A percentile compares a stretch with the other conserved stretches of the same genome.
phyloP scores from a whole-genome alignment of 495 filamentous ascomycete species.

The Cenococcum geophilum region DNA sequence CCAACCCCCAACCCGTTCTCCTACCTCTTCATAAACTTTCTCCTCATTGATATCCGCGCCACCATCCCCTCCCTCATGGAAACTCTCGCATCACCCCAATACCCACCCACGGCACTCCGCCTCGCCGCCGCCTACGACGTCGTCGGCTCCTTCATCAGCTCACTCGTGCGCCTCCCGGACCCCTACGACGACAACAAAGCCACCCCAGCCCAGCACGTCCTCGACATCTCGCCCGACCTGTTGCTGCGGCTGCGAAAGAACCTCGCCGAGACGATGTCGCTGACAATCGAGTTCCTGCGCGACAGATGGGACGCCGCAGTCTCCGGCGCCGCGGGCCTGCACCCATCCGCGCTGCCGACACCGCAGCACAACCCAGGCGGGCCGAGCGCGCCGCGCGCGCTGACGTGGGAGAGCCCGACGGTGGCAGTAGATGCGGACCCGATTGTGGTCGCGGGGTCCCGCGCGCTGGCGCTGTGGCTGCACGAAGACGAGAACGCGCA shows the following conservation, averaged over 20 bases:
- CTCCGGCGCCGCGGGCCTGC: constrained; percentile 48
- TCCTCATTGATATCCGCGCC: constrained; percentile 56
- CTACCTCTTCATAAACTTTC: constrained; percentile 55
- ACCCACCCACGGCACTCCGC: constrained; percentile 45
- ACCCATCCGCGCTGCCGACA: constrained; percentile 39
- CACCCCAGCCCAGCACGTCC: neutral
- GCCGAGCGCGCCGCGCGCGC: neutral
- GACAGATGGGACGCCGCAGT: constrained; percentile 58
- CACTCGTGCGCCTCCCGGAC: constrained; percentile 48
- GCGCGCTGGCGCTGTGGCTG: constrained; percentile 49
- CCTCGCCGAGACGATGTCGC: constrained; percentile 52
- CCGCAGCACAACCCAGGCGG: constrained; percentile 34
- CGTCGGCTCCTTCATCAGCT: constrained; percentile 52
- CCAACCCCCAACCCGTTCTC: constrained; percentile 39
- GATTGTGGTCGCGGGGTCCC: constrained; percentile 45
- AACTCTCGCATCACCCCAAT: constrained; percentile 46
- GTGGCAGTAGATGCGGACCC: constrained; percentile 45
- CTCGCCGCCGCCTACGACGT: constrained; percentile 55
- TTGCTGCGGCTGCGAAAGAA: constrained; percentile 54
- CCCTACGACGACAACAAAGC: constrained; percentile 30
- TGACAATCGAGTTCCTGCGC: constrained; percentile 56
- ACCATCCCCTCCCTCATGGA: constrained; percentile 55
- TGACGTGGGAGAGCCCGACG: constrained; percentile 47
- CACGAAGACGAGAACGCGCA: constrained; percentile 9
- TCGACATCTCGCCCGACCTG: constrained; percentile 44